phyloP scores from a whole-genome alignment of 2,329 filamentous ascomycete genomes.

The Aspergillus floridensis region DNA sequence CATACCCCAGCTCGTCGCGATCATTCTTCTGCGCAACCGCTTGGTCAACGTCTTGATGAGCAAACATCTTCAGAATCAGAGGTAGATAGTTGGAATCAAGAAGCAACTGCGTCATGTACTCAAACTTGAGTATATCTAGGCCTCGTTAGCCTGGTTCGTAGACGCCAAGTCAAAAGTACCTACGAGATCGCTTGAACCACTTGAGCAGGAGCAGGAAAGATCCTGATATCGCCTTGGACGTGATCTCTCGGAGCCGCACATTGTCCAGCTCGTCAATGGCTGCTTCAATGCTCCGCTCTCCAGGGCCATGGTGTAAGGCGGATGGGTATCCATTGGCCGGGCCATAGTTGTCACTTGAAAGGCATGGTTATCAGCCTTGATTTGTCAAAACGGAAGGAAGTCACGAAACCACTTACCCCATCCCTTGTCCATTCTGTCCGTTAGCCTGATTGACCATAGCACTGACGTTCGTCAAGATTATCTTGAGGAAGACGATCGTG shows the following conservation, averaged over 20 bases:
- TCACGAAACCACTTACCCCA: conserved; percentile 45
- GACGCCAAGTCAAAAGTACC: conserved; percentile 37
- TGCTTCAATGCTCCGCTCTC: conserved; percentile 32
- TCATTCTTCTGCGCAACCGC: conserved; percentile 84
- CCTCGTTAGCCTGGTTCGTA: conserved; percentile 9
- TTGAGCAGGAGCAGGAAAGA: conserved; percentile 84
- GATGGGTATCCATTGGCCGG: conserved; percentile 25
- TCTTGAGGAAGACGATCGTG: conserved; percentile 87
- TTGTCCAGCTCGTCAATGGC: conserved; percentile 75
- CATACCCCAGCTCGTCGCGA: conserved; percentile 73
- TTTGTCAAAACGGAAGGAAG: neutral
- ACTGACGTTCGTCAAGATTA: conserved; percentile 82
- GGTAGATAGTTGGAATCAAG: conserved; percentile 95
- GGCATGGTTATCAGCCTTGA: neutral
- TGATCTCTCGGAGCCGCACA: conserved; percentile 78
- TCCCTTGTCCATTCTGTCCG: conserved; percentile 44
- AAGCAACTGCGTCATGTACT: conserved; percentile 89
- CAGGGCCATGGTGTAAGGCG: conserved; percentile 17
- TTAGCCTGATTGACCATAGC: conserved; percentile 66
- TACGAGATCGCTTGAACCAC: conserved; percentile 94
- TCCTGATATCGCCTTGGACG: conserved; percentile 86
- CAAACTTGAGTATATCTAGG: conserved; percentile 86
- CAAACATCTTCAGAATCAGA: conserved; percentile 86
- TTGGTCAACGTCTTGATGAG: conserved; percentile 89
- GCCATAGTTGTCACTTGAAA: conserved; percentile 26